Evolutionary conservation across 1,139 yeast genomes (phyloP).

Genomic region (Kluyveromyces sp.): DNA sequence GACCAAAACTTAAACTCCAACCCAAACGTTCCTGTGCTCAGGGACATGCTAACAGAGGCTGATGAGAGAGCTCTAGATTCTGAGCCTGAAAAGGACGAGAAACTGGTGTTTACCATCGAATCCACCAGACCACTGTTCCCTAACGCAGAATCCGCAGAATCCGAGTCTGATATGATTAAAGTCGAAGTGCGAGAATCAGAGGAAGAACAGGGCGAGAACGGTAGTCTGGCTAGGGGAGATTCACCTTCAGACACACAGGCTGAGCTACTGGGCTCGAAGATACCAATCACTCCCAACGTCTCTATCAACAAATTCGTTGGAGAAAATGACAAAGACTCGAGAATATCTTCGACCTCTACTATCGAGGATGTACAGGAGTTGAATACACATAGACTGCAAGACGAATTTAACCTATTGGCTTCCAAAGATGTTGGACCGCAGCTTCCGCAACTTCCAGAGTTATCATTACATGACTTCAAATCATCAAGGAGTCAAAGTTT

Average conservation of each 20-base stretch:
- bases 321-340: slow-evolving; percentile 11
- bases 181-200: slow-evolving; percentile 3
- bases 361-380: slow-evolving; percentile 18
- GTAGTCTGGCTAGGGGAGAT: not conserved
- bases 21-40: slow-evolving; percentile 14
- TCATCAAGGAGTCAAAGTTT: slow-evolving; percentile 6
- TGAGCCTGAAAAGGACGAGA: slow-evolving; percentile 33
- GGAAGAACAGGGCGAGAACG: slow-evolving; percentile 5
- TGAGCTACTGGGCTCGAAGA: slow-evolving; percentile 16
- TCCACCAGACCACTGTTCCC: slow-evolving; percentile 11
- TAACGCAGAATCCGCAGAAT: not conserved
- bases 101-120: slow-evolving; percentile 29
- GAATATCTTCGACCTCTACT: slow-evolving; percentile 24
- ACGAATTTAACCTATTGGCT: slow-evolving; percentile 15
- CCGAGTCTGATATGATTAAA: slow-evolving; percentile 1
- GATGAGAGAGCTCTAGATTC: slow-evolving; percentile 9
- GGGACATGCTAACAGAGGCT: slow-evolving; percentile 14
- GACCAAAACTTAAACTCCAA: slow-evolving; percentile 9
- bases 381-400: slow-evolving; percentile 15
- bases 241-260: slow-evolving; percentile 1
- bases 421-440: slow-evolving; percentile 1
- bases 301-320: slow-evolving; percentile 20
- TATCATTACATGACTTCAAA: slow-evolving; percentile 5
- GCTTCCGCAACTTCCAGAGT: slow-evolving; percentile 6
- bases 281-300: slow-evolving; percentile 24